Base-by-base conservation (phyloP, 176 grass and related monocot genomes). In the Cenchrus purpureus region DNA sequence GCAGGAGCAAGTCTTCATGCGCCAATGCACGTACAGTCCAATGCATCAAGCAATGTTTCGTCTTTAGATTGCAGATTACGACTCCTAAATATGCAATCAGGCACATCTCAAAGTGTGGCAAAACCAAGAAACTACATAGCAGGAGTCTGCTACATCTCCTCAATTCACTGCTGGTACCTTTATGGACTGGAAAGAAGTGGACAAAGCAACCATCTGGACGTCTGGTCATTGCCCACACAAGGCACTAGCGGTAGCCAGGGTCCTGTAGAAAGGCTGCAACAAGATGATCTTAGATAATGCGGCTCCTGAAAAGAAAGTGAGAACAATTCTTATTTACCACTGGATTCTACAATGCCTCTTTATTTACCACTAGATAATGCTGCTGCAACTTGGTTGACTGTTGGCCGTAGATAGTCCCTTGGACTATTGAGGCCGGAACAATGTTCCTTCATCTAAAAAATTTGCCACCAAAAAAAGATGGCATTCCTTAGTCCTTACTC, bases 1-100 rank as follows among this genome's bases (percentile, higher is more conserved):
- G 58, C 25, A 65, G 75, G 50, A 61, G 62, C 84, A 91, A 32
- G 45, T 92, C 88, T 8, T 92, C 92, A n/a, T n/a, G n/a, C n/a
- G n/a, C 95, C 93, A n/a, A n/a, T n/a, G 90, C 51, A 80, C 20
- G 79, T 5, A 72, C 20, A 56, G 48, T 29, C 1, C 44, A 79
- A 54, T 17, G 32, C 68, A 85, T 44, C 73, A 20, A 65, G 52
- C 44, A 66, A 17, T 28, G 29, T 42, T 83, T 19, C 45, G 65
- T 59, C 40, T 87, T 57, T 69, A 13, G 11, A 77, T 57, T 25
- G 17, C 52, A 25, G 65, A 11, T 58, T 10, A 51, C 61, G 19
- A 44, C 22, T 19, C 34, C 45, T 65, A 60, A 4, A 55, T 53
- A 14, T 49, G 43, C 9, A 68, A 25, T 20, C 83, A 74, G 8